These are phyloP conservation scores for Davidsoniella eucalypti DNA, from an alignment of 2,329 filamentous ascomycete species.

Conservation along the genomic window DNA sequence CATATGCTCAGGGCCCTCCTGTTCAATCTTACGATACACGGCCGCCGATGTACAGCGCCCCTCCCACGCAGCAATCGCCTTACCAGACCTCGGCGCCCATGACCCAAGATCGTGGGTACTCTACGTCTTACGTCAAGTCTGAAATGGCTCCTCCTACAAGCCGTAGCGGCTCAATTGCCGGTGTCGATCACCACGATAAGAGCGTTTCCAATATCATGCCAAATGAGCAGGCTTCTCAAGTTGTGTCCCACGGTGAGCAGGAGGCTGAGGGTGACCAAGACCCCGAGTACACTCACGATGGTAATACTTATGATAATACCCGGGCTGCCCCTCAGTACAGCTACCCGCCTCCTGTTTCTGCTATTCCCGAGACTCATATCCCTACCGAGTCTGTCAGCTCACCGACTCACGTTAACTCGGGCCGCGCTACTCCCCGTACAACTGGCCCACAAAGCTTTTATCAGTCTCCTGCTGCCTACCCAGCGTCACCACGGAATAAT, in stretches of 20 bases:
- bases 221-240: constrained; percentile 33
- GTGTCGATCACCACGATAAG: constrained; percentile 30
- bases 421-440: constrained; percentile 72
- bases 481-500: constrained; percentile 57
- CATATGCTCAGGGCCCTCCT: constrained; percentile 43
- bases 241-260: constrained; percentile 36
- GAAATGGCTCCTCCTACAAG: constrained; percentile 74
- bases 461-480: constrained; percentile 50
- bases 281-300: constrained; percentile 75
- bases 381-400: constrained; percentile 72
- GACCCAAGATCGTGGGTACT: constrained; percentile 49
- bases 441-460: constrained; percentile 57
- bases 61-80: constrained; percentile 52
- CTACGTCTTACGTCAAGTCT: constrained; percentile 59
- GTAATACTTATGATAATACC: constrained; percentile 50
- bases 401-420: constrained; percentile 42
- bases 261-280: constrained; percentile 60
- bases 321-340: constrained; percentile 51
- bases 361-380: constrained; percentile 62
- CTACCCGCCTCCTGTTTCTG: constrained; percentile 45
- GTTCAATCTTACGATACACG: constrained; percentile 60
- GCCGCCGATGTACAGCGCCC: constrained; percentile 61
- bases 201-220: constrained; percentile 49
- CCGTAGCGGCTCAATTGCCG: constrained; percentile 21
- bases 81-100: constrained; percentile 48